Conservation (phyloP, 305 asterid genomes). For the Fraxinus platypoda region DNA sequence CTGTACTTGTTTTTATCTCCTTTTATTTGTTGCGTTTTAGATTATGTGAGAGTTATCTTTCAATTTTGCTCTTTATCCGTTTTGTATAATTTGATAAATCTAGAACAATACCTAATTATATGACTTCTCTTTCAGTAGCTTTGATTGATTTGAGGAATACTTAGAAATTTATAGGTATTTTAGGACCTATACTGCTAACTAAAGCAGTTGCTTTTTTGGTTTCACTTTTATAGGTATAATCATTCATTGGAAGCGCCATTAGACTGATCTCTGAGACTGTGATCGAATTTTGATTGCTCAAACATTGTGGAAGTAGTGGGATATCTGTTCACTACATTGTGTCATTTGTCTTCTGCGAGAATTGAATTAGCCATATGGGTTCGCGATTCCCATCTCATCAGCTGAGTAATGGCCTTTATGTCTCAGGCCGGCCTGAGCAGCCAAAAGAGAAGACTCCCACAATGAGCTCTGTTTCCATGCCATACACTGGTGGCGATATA, state of each 20-base stretch:
- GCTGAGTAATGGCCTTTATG: constrained; percentile 73
- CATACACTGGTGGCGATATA: constrained; percentile 83
- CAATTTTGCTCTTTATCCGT: neutral
- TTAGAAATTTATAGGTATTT: neutral
- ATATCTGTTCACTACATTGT: constrained; percentile 1
- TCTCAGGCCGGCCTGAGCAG: constrained; percentile 79
- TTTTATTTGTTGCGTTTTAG: neutral
- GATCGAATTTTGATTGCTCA: neutral
- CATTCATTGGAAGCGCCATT: constrained; percentile 12
- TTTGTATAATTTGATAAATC: neutral
- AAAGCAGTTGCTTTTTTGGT: neutral
- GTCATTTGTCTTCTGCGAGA: constrained; percentile 25
- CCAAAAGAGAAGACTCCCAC: constrained; percentile 67
- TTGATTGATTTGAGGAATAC: neutral
- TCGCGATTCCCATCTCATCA: constrained; percentile 80
- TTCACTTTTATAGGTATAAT: constrained; percentile 29
- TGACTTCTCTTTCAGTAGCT: neutral
- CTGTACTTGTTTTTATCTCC: neutral
- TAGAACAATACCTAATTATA: neutral
- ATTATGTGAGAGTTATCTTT: neutral
- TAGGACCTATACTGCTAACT: neutral
- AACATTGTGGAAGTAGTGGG: constrained; percentile 8
- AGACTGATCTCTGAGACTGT: constrained; percentile 19
- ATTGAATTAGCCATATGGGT: constrained; percentile 46
- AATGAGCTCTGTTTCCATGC: constrained; percentile 74